These are phyloP conservation scores for Mimosa bimucronata DNA, from an alignment of 306 rosid species.

Conservation along the genomic window DNA sequence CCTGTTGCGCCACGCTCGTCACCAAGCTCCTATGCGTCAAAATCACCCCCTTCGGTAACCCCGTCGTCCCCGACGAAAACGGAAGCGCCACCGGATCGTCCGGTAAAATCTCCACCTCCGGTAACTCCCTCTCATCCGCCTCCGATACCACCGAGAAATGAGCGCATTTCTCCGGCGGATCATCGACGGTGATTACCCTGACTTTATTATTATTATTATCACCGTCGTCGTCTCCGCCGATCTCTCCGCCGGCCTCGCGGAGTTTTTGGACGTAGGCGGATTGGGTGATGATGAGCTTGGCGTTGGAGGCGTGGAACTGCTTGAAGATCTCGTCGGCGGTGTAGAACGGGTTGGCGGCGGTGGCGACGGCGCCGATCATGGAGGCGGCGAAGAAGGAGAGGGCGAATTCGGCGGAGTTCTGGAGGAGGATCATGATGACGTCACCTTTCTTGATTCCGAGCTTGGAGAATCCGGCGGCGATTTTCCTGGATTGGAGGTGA, in stretches of 20 bases:
- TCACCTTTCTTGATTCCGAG: constrained; percentile 69
- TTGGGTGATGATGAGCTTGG: constrained; percentile 70
- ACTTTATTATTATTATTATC: too few relatives aligned
- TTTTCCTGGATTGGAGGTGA: constrained; percentile 38
- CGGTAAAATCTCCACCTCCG: constrained; percentile 41
- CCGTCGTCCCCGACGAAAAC: constrained; percentile 92
- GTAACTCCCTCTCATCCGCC: constrained; percentile 46
- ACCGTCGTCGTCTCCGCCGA: constrained; percentile 43
- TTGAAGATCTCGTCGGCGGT: constrained; percentile 72
- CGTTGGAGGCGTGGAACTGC: constrained; percentile 50
- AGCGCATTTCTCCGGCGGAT: constrained; percentile 67
- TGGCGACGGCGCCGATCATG: constrained; percentile 70
- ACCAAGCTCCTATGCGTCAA: constrained; percentile 73
- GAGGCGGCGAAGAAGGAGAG: constrained; percentile 75
- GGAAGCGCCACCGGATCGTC: constrained; percentile 77
- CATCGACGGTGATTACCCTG: constrained; percentile 55
- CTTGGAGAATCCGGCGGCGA: constrained; percentile 59
- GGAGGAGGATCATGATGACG: constrained; percentile 79
- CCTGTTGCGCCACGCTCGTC: constrained; percentile 89
- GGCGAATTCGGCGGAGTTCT: constrained; percentile 68
- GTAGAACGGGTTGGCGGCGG: constrained; percentile 84
- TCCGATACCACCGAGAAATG: constrained; percentile 69
- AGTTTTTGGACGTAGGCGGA: constrained; percentile 69
- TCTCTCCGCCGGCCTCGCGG: constrained; percentile 18
- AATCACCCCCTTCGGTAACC: constrained; percentile 81